A percentile compares a stretch with the other conserved stretches of the same genome.
phyloP scores from a whole-genome alignment of 2,329 filamentous ascomycete genomes.

The Fusarium pilosicola region DNA sequence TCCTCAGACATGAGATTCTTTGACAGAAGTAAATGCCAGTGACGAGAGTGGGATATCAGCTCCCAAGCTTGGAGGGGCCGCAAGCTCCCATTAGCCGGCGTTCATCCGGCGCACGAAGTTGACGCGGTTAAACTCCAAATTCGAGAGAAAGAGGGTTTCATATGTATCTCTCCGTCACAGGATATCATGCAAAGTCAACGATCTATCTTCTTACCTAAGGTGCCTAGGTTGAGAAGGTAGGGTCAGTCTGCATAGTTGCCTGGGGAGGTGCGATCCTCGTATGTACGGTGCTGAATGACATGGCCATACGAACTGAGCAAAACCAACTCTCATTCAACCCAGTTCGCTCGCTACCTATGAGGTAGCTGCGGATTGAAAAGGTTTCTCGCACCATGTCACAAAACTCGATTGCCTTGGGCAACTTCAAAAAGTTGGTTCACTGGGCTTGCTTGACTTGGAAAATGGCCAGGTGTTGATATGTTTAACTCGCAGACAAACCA shows the following conservation, averaged over 20 bases:
- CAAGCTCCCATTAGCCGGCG: constrained; percentile 36
- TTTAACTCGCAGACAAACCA: background rate
- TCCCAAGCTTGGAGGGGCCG: constrained; percentile 42
- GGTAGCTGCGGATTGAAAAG: background rate
- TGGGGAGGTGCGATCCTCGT: background rate
- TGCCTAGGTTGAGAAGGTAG: background rate
- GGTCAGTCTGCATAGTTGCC: background rate
- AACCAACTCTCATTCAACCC: background rate
- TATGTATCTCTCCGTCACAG: background rate
- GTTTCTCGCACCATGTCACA: background rate
- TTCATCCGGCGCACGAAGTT: constrained; percentile 36
- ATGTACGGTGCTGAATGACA: background rate
- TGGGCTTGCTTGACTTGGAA: background rate
- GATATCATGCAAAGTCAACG: background rate
- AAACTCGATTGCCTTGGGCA: background rate
- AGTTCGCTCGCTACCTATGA: background rate
- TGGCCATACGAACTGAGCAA: background rate
- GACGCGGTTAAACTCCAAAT: background rate
- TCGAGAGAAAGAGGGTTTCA: background rate
- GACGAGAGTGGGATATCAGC: constrained; percentile 31
- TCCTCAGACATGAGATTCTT: constrained; percentile 11
- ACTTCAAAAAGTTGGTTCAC: background rate
- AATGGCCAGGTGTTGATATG: background rate
- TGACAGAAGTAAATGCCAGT: constrained; percentile 12
- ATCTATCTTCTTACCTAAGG: background rate